These are phyloP conservation scores for Torulaspora microellipsoides DNA, from an alignment of 805 yeast species.

Conservation along the genomic window DNA sequence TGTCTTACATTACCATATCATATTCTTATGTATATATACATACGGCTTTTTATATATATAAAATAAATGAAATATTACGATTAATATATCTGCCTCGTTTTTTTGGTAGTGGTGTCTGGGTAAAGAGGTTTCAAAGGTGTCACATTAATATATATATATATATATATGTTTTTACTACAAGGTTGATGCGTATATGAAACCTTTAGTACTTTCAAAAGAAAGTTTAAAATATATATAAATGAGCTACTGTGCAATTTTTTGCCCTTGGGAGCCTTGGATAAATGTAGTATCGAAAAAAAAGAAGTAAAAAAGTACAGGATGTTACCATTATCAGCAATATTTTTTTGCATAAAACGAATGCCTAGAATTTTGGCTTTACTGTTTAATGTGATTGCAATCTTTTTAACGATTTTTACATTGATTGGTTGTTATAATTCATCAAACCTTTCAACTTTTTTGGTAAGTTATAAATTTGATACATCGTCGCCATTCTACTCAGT, in stretches of 20 bases:
- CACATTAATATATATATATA: no score
- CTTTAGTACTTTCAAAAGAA: no score
- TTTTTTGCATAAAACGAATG: constrained; percentile 34
- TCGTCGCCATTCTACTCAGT: constrained; percentile 41
- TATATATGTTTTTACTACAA: no score
- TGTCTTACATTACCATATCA: constrained; percentile 7
- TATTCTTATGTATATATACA: constrained; percentile 13
- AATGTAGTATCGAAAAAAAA: no score
- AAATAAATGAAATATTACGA: no score
- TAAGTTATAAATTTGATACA: constrained; percentile 45
- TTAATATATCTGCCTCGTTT: no score
- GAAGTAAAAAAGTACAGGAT: neutral
- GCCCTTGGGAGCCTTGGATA: no score
- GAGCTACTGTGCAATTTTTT: no score
- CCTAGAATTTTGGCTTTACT: constrained; percentile 42
- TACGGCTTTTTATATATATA: constrained; percentile 1
- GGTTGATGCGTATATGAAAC: no score
- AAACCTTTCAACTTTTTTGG: constrained; percentile 48
- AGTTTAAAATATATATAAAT: no score
- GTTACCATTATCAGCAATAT: constrained; percentile 13
- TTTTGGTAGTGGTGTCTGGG: no score
- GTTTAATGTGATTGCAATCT: constrained; percentile 44
- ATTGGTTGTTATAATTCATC: constrained; percentile 48
- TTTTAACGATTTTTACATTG: constrained; percentile 51
- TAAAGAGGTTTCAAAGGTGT: no score